phyloP scores from a whole-genome alignment of 1,139 yeast species.

The Hyphopichia fennica region DNA sequence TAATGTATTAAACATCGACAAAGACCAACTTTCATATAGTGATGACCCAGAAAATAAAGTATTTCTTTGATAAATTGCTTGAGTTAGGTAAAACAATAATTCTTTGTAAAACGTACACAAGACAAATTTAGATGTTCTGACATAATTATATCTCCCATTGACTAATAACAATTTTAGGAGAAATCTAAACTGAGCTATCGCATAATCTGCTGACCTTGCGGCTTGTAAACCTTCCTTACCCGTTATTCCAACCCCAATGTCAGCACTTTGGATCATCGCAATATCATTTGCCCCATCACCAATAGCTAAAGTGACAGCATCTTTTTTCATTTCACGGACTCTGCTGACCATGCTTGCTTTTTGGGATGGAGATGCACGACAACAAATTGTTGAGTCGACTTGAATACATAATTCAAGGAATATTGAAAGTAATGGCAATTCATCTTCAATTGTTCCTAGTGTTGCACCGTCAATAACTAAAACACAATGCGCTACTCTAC shows the following conservation, averaged over 20 bases:
- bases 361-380: conserved; percentile 96
- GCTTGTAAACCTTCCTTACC: conserved; percentile 98
- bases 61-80: conserved; percentile 81
- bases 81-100: conserved; percentile 82
- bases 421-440: conserved; percentile 65
- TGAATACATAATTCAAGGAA: conserved; percentile 83
- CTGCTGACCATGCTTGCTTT: conserved; percentile 86
- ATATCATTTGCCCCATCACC: conserved; percentile 99
- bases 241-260: conserved; percentile 95
- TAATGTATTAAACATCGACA: conserved; percentile 94
- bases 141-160: conserved; percentile 94
- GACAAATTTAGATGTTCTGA: conserved; percentile 88
- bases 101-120: conserved; percentile 95
- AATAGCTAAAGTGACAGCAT: conserved; percentile 84
- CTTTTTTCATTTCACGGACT: conserved; percentile 64
- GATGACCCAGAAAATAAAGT: conserved; percentile 93
- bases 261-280: conserved; percentile 99
- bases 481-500: conserved; percentile 87
- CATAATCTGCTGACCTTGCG: conserved; percentile 90
- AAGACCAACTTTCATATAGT: conserved; percentile 91
- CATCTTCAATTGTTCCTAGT: conserved; percentile 67
- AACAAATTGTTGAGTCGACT: conserved; percentile 89
- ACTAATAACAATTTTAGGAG: conserved; percentile 79
- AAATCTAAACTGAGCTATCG: conserved; percentile 92
- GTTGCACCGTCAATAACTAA: conserved; percentile 93